phyloP scores from a whole-genome alignment of 2,329 filamentous ascomycete genomes.

The Chlorencoelia australis region DNA sequence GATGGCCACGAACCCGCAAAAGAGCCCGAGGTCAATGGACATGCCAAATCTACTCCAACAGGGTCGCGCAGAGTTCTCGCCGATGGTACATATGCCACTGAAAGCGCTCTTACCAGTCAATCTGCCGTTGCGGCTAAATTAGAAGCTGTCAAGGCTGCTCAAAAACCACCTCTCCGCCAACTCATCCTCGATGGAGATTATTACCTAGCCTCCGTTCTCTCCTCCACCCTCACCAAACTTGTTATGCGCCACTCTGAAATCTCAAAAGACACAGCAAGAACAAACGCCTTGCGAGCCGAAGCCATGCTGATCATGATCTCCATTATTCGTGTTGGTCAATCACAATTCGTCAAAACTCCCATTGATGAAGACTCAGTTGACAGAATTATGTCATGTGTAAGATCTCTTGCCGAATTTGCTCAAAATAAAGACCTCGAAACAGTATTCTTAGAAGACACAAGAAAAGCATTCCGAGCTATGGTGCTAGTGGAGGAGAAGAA shows the following conservation, averaged over 20 bases:
- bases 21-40: slow-evolving; percentile 60
- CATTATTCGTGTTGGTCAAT: slow-evolving; percentile 93
- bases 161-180: slow-evolving; percentile 89
- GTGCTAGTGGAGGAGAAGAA: slow-evolving; percentile 97
- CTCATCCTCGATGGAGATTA: slow-evolving; percentile 96
- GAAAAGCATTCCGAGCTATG: slow-evolving; percentile 94
- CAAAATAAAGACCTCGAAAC: slow-evolving; percentile 84
- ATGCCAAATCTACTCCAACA: slow-evolving; percentile 67
- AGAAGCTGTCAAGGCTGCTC: slow-evolving; percentile 92
- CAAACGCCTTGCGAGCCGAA: slow-evolving; percentile 88
- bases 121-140: slow-evolving; percentile 82
- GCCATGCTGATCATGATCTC: slow-evolving; percentile 99
- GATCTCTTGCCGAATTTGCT: slow-evolving; percentile 81
- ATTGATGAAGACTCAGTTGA: slow-evolving; percentile 99
- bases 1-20: slow-evolving; percentile 56
- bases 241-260: slow-evolving; percentile 97
- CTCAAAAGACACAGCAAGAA: slow-evolving; percentile 73
- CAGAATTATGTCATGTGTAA: slow-evolving; percentile 94
- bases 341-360: slow-evolving; percentile 94
- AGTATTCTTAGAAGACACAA: slow-evolving; percentile 88
- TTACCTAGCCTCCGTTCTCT: slow-evolving; percentile 90
- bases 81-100: slow-evolving; percentile 94
- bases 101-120: slow-evolving; percentile 89
- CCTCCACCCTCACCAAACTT: slow-evolving; percentile 89
- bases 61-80: slow-evolving; percentile 87